These are phyloP conservation scores for Bryoerythrophyllum caledonicum DNA, from an alignment of 225 moss, liverwort and hornwort genomes.

Conservation along the genomic window DNA sequence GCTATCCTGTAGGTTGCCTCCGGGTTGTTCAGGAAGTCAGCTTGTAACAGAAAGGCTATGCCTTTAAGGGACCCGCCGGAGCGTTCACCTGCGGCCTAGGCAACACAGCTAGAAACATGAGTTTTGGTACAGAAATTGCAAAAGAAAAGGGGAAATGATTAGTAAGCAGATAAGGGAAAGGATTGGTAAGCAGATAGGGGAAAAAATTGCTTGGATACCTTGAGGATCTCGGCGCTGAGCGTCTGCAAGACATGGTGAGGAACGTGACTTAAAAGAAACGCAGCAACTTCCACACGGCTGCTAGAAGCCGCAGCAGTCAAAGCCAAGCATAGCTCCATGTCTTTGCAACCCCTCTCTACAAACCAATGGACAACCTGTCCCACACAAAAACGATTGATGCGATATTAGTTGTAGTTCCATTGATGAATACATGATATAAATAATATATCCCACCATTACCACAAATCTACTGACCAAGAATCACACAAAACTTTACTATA, in stretches of 20 bases:
- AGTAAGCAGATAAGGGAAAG: neutral
- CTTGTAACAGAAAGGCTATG: slow-evolving; percentile 92
- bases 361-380: slow-evolving; percentile 86
- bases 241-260: slow-evolving; percentile 91
- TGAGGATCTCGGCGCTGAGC: slow-evolving; percentile 86
- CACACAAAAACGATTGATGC: slow-evolving; percentile 6
- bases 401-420: slow-evolving; percentile 7
- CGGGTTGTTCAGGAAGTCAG: slow-evolving; percentile 83
- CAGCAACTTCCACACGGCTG: slow-evolving; percentile 86
- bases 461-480: slow-evolving; percentile 5
- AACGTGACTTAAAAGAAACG: slow-evolving; percentile 83
- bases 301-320: slow-evolving; percentile 96
- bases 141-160: neutral
- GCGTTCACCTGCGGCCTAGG: slow-evolving; percentile 87
- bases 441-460: neutral
- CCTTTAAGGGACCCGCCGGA: slow-evolving; percentile 88
- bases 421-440: neutral
- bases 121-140: neutral
- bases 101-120: neutral
- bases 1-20: slow-evolving; percentile 94
- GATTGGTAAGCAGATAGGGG: neutral
- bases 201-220: slow-evolving; percentile 34
- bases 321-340: slow-evolving; percentile 93
- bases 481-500: neutral
- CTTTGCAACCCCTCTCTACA: slow-evolving; percentile 92